Evolutionary conservation across 1,284 basidiomycete genomes (phyloP), one percentile per base, ranked within the genome.

Genomic region (Takashimella koratensis): DNA sequence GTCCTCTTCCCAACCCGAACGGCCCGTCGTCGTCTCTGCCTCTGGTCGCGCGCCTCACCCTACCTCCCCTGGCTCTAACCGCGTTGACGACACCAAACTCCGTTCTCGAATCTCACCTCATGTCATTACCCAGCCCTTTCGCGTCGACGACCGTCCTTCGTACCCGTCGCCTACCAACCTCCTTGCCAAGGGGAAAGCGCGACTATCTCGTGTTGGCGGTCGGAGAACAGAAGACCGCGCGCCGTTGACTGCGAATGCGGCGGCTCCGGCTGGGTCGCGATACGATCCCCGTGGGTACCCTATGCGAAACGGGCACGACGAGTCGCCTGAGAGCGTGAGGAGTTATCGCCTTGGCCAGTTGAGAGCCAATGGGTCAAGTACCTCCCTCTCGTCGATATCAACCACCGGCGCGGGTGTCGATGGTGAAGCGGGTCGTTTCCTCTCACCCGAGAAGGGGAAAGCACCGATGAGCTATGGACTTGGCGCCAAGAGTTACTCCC

Each of bases 261-360:
- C 16, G 10, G 30, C 30, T 8, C 30, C 30, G 16, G 30, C 30
- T 36, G 30, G 30, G 8, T 36, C 30, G 30, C 27, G 51, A n/a
- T 67, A 61, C 50, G 60, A 67, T 56, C 51, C 60, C 3, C 47
- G 65, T 48, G 65, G 65, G 8, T 65, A 67, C 45, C 65, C 65
- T 11, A 52, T 51, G 3, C 45, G 48, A 20, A 58, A 52, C 26
- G 16, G 39, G 8, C 16, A 50, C 36, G n/a, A 21, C 19, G 11
- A 27, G 24, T 21, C 48, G n/a, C 41, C 20, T 42, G 48, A 25
- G 30, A 25, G n/a, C 44, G 41, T 1, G 36, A n/a, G 20, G 40
- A 45, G 13, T 43, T 40, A 20, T 51, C 57, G 26, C 26, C 45
- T 13, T n/a, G 23, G 13, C 49, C 47, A 8, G 11, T 44, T 13